Evolutionary conservation across 768 basidiomycete species (phyloP).

Genomic region (Xerocomellus chrysenteron): DNA sequence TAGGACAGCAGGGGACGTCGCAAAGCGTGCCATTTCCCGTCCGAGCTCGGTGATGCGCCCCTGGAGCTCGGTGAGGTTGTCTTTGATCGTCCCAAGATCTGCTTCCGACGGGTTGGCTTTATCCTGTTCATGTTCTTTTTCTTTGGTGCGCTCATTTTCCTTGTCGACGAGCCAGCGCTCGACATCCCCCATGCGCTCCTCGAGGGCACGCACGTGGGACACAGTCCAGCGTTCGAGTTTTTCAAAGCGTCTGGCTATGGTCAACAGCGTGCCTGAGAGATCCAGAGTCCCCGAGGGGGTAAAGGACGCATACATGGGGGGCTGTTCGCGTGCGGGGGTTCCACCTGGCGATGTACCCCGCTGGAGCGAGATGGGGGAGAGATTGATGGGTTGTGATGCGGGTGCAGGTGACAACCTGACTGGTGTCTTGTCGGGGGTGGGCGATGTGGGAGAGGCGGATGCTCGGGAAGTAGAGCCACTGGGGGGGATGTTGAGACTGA

Average conservation of each 20-base stretch:
- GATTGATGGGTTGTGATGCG: conserved; percentile 45
- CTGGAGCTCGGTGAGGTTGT: conserved; percentile 71
- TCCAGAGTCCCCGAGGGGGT: conserved; percentile 69
- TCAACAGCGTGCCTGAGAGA: conserved; percentile 68
- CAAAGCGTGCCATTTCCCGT: conserved; percentile 75
- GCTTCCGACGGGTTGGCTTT: conserved; percentile 23
- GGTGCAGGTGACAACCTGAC: conserved; percentile 34
- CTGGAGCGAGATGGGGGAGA: conserved; percentile 67
- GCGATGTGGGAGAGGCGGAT: conserved; percentile 55
- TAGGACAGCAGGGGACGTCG: conserved; percentile 44
- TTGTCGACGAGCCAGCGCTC: conserved; percentile 87
- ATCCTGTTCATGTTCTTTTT: conserved; percentile 38
- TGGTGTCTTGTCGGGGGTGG: conserved; percentile 47
- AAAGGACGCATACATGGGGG: conserved; percentile 79
- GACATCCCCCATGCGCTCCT: conserved; percentile 90
- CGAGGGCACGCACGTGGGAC: conserved; percentile 83
- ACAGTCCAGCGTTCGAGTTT: conserved; percentile 91
- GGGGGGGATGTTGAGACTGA: conserved; percentile 55
- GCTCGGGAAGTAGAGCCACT: conserved; percentile 47
- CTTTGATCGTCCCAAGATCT: conserved; percentile 55
- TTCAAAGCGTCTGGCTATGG: conserved; percentile 75
- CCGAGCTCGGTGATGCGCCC: conserved; percentile 74
- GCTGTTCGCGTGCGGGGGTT: conserved; percentile 45
- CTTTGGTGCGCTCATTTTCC: conserved; percentile 53
- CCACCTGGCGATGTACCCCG: conserved; percentile 39